Evolutionary conservation across 2,329 filamentous ascomycete species (phyloP), one percentile per base, ranked within the genome.

Genomic region (Exserohilum turcica): DNA sequence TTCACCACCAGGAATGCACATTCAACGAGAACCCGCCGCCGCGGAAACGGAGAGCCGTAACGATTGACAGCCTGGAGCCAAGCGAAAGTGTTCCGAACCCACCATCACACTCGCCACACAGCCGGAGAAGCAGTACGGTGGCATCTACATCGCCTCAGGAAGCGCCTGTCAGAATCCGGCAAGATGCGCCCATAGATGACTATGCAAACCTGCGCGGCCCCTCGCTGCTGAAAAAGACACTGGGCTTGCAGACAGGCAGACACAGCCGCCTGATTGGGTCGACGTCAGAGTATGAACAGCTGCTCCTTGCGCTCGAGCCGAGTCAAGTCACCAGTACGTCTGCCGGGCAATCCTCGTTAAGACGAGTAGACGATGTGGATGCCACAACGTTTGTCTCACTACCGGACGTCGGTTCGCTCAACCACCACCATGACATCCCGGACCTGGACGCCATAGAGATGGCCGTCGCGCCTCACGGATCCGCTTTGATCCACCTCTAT

Each of bases 371-470:
- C 29, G 43, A 57, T 6, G 31, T 53, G 5, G 60, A 64, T 32
- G 31, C 50, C 28, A 66, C 66, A 44, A 55, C 63, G 1, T 69
- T 74, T 38, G 48, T 73, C 10, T 39, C 68, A 10, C 59, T 60
- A 7, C 68, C 61, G 29, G 68, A 73, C 52, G 43, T 58, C 35
- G 60, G 58, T 6, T 72, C 68, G 6, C 57, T 63, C 21, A 70
- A 67, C 31, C 60, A 68, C 16, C 65, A 65, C 18, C 63, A 70
- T 31, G 69, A 74, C 35, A 65, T 72, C 18, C 51, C 48, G 7
- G 87, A 90, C 65, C 76, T 82, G 51, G 87, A 90, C 60, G 84
- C 85, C 57, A 85, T 94, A 62, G 88, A 93, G 74, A 80, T 80
- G 32, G 77, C 89, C 21, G 87, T 92, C 15, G 80, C 83, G 10